Evolutionary conservation across 192 early-diverging fungal species (phyloP), one percentile per base, ranked within the genome.

Genomic region (Allomyces arbusculus): DNA sequence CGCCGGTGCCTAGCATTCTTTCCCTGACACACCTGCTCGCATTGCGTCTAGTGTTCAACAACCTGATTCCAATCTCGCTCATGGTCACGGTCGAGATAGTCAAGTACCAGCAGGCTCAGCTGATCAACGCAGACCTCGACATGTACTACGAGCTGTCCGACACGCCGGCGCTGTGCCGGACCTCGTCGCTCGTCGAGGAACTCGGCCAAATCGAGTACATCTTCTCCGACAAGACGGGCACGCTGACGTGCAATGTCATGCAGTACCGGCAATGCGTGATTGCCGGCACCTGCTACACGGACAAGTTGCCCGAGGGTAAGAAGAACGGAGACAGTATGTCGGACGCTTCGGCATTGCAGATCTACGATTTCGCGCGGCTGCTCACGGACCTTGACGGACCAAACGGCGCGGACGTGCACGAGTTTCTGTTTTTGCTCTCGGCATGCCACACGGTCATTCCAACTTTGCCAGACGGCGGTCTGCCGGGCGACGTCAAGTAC

Each of bases 401-500:
- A 8, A 40, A 0, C 7, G 33, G 33, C 33, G 33, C 33, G 33
- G 16, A 12, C 23, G 24, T 33, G 24, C 65, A 74, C 19, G 79
- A 83, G 64, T 84, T 84, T 66, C 69, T 81, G 61, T 67, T 72
- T n/a, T 65, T 84, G 14, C 70, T 84, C 23, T 76, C 81, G 16
- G 81, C 84, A 4, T 84, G 82, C 67, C 83, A 84, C 64, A 84
- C 83, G 12, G 83, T 84, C 3, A 84, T 84, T 69, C 81, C 83
- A 0, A 78, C 82, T 67, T 66, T 64, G 33, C 33, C 33, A 3
- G 33, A 40, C 5, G 69, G 80, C 61, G 78, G 81, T 33, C 83
- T 80, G 24, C 81, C 82, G 0, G 81, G 79, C 4, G 83, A 84
- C 61, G 86, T 96, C 61, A 71, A 84, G 11, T 99, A 94, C 79